Conservation (phyloP, 257 asterid species). For the Fraxinus quadrangulata region DNA sequence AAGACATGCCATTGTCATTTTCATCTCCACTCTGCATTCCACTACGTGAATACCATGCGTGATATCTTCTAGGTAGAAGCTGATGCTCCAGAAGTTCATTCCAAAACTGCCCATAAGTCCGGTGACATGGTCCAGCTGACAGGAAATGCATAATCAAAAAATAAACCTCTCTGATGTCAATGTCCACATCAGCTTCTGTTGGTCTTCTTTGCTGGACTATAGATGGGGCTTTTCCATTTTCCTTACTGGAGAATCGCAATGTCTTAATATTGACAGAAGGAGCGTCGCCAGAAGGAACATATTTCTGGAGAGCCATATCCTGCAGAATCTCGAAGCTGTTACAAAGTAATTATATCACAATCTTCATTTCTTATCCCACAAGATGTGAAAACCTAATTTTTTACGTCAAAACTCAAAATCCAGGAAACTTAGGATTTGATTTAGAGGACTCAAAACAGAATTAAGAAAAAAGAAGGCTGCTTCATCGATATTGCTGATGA, state of each 20-base stretch:
- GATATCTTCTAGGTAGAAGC: slow-evolving; percentile 95
- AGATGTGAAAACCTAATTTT: background rate
- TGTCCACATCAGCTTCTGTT: slow-evolving; percentile 61
- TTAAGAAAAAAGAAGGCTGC: background rate
- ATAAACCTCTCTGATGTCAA: slow-evolving; percentile 89
- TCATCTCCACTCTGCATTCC: slow-evolving; percentile 75
- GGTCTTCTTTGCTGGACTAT: slow-evolving; percentile 51
- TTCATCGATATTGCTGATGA: background rate
- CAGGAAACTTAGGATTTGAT: background rate
- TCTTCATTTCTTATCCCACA: background rate
- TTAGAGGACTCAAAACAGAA: background rate
- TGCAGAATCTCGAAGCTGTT: slow-evolving; percentile 32
- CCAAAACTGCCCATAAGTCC: slow-evolving; percentile 91
- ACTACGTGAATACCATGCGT: slow-evolving; percentile 92
- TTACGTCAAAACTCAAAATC: background rate
- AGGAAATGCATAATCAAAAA: slow-evolving; percentile 92
- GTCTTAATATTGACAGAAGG: slow-evolving; percentile 47
- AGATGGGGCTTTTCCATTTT: slow-evolving; percentile 43
- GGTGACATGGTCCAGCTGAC: slow-evolving; percentile 94
- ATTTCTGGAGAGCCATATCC: slow-evolving; percentile 63
- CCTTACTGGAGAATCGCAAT: too few relatives aligned
- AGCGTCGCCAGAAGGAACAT: slow-evolving; percentile 20
- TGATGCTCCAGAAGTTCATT: slow-evolving; percentile 97
- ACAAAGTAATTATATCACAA: background rate
- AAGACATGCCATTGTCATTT: slow-evolving; percentile 73